These are phyloP conservation scores for Ophidiomyces ophidiicola DNA, from an alignment of 2,329 filamentous ascomycete genomes.

Conservation along the genomic window DNA sequence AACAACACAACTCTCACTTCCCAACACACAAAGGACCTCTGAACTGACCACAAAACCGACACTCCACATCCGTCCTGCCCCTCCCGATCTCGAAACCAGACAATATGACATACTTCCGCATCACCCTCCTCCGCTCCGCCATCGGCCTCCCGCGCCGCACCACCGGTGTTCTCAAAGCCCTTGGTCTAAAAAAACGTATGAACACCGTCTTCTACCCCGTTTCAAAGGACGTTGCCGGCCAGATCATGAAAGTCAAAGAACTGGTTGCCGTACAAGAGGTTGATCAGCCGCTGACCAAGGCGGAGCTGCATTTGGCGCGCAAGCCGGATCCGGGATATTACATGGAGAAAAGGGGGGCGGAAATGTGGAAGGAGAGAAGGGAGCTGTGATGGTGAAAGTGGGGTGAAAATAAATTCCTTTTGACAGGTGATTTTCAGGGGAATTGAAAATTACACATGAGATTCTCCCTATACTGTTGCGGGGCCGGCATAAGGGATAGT, in stretches of 20 bases:
- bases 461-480: too few relatives aligned
- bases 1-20: constrained; percentile 2
- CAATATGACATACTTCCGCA: constrained; percentile 70
- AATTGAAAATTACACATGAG: too few relatives aligned
- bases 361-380: constrained; percentile 19
- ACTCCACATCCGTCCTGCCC: background rate
- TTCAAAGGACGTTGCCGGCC: constrained; percentile 65
- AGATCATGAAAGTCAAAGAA: constrained; percentile 91
- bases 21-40: background rate
- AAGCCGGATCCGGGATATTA: constrained; percentile 71
- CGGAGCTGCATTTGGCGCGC: constrained; percentile 58
- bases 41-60: background rate
- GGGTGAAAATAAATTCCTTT: too few relatives aligned
- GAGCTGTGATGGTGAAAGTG: constrained; percentile 8
- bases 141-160: constrained; percentile 77
- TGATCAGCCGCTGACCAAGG: constrained; percentile 48
- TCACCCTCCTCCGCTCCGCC: constrained; percentile 77
- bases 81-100: background rate
- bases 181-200: constrained; percentile 74
- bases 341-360: constrained; percentile 47
- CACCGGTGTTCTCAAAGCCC: constrained; percentile 66
- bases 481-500: too few relatives aligned
- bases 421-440: too few relatives aligned
- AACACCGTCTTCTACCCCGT: constrained; percentile 85
- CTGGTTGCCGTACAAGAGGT: constrained; percentile 74